These are phyloP conservation scores for Globomyces pollinis-pini DNA, from an alignment of 192 early-diverging fungal species.

Conservation along the genomic window DNA sequence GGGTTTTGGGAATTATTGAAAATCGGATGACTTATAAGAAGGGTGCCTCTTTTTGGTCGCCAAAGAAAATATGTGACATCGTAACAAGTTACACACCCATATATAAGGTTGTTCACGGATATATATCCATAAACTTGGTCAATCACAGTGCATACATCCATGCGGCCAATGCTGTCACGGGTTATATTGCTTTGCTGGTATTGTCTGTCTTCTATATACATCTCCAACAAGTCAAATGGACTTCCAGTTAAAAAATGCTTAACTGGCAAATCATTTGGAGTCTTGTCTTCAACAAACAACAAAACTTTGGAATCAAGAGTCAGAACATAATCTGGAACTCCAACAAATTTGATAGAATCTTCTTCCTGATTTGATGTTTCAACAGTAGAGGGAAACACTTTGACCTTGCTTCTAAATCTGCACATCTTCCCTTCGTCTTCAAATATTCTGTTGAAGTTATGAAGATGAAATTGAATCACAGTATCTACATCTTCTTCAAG, in stretches of 20 bases:
- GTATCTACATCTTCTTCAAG: neutral
- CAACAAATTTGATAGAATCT: slow-evolving; percentile 6
- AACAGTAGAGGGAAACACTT: neutral
- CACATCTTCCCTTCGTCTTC: neutral
- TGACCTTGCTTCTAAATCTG: neutral
- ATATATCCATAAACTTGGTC: slow-evolving; percentile 15
- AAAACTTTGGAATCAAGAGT: slow-evolving; percentile 8
- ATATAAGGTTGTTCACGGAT: slow-evolving; percentile 6
- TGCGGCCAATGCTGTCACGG: neutral
- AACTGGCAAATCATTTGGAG: slow-evolving; percentile 12
- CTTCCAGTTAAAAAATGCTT: neutral
- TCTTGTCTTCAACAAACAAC: slow-evolving; percentile 12
- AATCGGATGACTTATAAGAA: neutral
- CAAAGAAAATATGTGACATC: neutral
- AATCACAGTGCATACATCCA: slow-evolving; percentile 10
- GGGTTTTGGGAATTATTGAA: neutral
- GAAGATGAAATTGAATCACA: neutral
- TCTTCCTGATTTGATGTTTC: neutral
- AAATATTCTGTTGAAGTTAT: slow-evolving; percentile 1
- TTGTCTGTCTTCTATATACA: slow-evolving; percentile 6
- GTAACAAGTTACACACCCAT: neutral
- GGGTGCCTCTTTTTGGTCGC: neutral
- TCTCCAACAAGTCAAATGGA: slow-evolving; percentile 4
- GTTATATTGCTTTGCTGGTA: slow-evolving; percentile 3
- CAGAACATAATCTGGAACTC: slow-evolving; percentile 3